Evolutionary conservation across 306 rosid genomes (phyloP).

Genomic region (Corylus americana): DNA sequence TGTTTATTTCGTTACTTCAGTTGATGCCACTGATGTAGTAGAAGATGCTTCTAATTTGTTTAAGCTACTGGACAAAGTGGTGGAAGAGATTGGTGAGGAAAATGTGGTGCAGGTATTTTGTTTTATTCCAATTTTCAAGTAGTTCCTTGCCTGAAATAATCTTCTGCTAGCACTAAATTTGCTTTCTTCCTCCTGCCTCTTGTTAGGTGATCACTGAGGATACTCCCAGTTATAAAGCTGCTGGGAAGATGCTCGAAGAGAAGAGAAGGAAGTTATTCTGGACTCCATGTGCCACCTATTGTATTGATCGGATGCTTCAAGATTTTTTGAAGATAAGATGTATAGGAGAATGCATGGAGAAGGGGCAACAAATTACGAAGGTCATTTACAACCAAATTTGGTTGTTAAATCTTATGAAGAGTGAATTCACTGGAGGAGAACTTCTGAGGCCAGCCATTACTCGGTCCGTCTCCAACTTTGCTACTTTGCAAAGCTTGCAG

Average conservation of each 20-base stretch:
- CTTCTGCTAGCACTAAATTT: conserved; percentile 18
- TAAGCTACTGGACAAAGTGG: conserved; percentile 76
- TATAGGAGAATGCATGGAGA: conserved; percentile 88
- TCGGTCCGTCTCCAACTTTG: conserved; percentile 71
- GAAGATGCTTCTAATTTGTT: conserved; percentile 76
- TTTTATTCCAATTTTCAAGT: conserved; percentile 33
- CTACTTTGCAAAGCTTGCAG: conserved; percentile 73
- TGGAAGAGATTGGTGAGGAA: conserved; percentile 91
- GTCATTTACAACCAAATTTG: conserved; percentile 79
- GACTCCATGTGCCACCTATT: conserved; percentile 85
- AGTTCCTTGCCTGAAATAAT: conserved; percentile 28
- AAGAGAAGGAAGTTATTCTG: conserved; percentile 84
- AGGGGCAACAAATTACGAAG: conserved; percentile 73
- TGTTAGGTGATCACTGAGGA: conserved; percentile 79
- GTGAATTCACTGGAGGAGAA: conserved; percentile 72
- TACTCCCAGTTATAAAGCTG: conserved; percentile 71
- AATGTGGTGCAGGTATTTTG: conserved; percentile 87
- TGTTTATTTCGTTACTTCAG: conserved; percentile 76
- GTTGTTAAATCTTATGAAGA: conserved; percentile 86
- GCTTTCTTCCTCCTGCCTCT: conserved; percentile 15
- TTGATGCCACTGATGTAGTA: conserved; percentile 67
- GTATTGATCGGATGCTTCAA: conserved; percentile 79
- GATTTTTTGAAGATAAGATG: conserved; percentile 75
- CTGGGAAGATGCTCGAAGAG: conserved; percentile 93
- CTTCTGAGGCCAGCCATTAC: conserved; percentile 69